phyloP scores from a whole-genome alignment of 257 asterid genomes.

The Prunella vulgaris region DNA sequence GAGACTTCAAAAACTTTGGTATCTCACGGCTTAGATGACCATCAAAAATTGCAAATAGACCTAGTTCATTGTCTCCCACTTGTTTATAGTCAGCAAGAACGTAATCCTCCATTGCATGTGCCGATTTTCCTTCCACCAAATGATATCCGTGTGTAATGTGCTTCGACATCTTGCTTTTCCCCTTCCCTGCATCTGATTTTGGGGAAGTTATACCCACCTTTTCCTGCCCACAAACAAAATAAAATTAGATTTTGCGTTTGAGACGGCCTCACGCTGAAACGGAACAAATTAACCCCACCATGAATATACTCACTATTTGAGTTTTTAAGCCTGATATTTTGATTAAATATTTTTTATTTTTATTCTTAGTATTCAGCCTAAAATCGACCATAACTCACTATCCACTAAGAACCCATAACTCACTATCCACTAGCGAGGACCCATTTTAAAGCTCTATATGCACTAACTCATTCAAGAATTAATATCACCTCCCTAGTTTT shows the following conservation, averaged over 20 bases:
- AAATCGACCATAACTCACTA: no score
- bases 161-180: constrained; percentile 81
- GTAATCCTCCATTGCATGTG: constrained; percentile 84
- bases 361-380: no score
- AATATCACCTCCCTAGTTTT: no score
- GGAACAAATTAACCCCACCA: no score
- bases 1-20: constrained; percentile 68
- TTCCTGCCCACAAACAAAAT: constrained; percentile 40
- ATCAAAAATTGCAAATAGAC: constrained; percentile 81
- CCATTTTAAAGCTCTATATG: no score
- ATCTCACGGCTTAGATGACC: constrained; percentile 82
- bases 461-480: no score
- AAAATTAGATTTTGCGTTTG: no score
- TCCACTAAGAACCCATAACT: no score
- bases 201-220: constrained; percentile 56
- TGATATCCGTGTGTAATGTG: constrained; percentile 76
- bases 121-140: constrained; percentile 68
- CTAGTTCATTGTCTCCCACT: constrained; percentile 67
- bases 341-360: no score
- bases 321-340: not conserved
- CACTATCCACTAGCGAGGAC: no score
- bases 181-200: constrained; percentile 55
- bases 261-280: no score
- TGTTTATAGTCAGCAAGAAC: constrained; percentile 77
- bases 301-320: not conserved